Percentiles rank a stretch among this genome's conserved stretches.
Evolutionary conservation across 805 yeast species (phyloP).

Genomic region (Priceomyces carsonii): DNA sequence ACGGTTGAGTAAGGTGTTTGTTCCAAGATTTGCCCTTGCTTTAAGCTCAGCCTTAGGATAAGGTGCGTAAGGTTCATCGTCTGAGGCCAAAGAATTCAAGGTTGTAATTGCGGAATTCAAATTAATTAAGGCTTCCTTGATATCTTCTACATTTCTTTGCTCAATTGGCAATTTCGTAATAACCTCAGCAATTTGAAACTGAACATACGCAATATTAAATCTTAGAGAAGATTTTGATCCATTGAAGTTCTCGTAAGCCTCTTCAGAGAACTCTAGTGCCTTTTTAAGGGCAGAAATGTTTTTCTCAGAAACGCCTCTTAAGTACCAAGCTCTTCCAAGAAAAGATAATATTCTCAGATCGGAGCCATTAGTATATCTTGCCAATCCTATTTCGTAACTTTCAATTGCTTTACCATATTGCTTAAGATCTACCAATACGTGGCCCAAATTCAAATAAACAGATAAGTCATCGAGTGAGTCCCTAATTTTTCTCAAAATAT

Average conservation of each 20-base stretch:
- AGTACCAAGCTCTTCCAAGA: conserved; percentile 86
- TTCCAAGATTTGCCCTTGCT: conserved; percentile 85
- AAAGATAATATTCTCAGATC: conserved; percentile 69
- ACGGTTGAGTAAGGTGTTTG: conserved; percentile 69
- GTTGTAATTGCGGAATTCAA: conserved; percentile 61
- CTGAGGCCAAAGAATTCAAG: conserved; percentile 58
- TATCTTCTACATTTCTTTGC: conserved; percentile 62
- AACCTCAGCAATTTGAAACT: conserved; percentile 84
- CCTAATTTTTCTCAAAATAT: conserved; percentile 82
- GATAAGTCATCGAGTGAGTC: conserved; percentile 86
- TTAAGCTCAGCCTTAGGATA: conserved; percentile 77
- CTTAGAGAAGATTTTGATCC: conserved; percentile 47
- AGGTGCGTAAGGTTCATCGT: conserved; percentile 63
- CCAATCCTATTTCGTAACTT: conserved; percentile 77
- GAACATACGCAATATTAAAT: conserved; percentile 82
- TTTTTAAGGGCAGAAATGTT: conserved; percentile 58
- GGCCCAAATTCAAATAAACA: conserved; percentile 83
- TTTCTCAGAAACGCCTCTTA: conserved; percentile 70
- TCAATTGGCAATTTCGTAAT: conserved; percentile 59
- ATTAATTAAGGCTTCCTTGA: conserved; percentile 55
- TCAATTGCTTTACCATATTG: conserved; percentile 88
- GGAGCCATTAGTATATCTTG: conserved; percentile 59
- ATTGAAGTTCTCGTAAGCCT: conserved; percentile 47
- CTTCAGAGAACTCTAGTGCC: conserved; percentile 62
- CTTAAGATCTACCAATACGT: conserved; percentile 78